These are phyloP conservation scores for Xylariaceae sp. DNA, from an alignment of 2,329 filamentous ascomycete species.

Conservation along the genomic window DNA sequence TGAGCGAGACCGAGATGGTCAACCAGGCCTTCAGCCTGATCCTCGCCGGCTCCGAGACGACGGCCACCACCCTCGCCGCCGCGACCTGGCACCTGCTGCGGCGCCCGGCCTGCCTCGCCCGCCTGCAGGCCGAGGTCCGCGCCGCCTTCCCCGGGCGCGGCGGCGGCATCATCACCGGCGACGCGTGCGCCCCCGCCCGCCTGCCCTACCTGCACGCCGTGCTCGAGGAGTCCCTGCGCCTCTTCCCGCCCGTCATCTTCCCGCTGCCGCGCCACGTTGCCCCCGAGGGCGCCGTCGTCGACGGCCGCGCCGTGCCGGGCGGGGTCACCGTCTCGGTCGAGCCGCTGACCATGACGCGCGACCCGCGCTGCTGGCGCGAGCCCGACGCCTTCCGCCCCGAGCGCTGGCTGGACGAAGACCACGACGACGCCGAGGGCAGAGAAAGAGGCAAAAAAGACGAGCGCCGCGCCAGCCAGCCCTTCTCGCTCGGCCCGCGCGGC, in stretches of 20 bases:
- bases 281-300: constrained; percentile 8
- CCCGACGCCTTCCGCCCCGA: constrained; percentile 16
- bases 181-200: constrained; percentile 10
- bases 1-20: constrained; percentile 18
- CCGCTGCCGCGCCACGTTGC: constrained; percentile 18
- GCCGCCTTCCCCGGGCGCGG: constrained; percentile 29
- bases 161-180: constrained; percentile 25
- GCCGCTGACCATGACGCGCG: constrained; percentile 2
- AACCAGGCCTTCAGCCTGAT: constrained; percentile 25
- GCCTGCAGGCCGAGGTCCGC: constrained; percentile 34
- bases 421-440: constrained; percentile 7
- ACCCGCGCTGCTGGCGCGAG: constrained; percentile 12
- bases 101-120: constrained; percentile 27
- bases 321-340: constrained; percentile 10
- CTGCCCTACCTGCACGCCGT: constrained; percentile 28
- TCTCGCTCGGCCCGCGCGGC: constrained; percentile 13
- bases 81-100: constrained; percentile 30
- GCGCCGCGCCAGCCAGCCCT: constrained; percentile 16
- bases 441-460: constrained; percentile 9
- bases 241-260: constrained; percentile 25
- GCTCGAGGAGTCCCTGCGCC: constrained; percentile 27
- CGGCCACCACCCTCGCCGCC: constrained; percentile 33
- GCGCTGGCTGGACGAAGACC: constrained; percentile 14
- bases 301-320: constrained; percentile 13
- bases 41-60: constrained; percentile 41